These are phyloP conservation scores for Penicillium ochrochloron DNA, from an alignment of 495 filamentous ascomycete species.

Conservation along the genomic window DNA sequence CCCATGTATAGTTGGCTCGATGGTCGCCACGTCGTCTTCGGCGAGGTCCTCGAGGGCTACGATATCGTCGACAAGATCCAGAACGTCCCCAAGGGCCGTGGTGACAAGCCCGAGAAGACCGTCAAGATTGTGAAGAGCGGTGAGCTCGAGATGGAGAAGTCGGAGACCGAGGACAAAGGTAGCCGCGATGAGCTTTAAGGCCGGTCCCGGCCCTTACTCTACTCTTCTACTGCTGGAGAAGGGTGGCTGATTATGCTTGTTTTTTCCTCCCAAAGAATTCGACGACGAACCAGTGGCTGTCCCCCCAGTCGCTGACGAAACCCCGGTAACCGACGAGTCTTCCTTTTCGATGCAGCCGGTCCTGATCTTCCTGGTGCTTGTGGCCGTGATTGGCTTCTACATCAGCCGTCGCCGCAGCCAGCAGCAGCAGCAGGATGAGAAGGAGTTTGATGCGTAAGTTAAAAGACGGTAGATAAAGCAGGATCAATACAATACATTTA, in stretches of 20 bases:
- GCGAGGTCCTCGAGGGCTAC: slow-evolving; percentile 89
- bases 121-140: slow-evolving; percentile 95
- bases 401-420: slow-evolving; percentile 33
- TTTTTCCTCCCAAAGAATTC: slow-evolving; percentile 29
- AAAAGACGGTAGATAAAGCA: slow-evolving; percentile 13
- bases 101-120: slow-evolving; percentile 73
- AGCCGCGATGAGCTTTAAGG: slow-evolving; percentile 93
- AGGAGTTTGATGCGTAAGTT: slow-evolving; percentile 27
- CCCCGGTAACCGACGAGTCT: slow-evolving; percentile 21
- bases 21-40: slow-evolving; percentile 88
- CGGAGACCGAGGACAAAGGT: slow-evolving; percentile 72
- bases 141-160: slow-evolving; percentile 75
- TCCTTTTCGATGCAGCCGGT: slow-evolving; percentile 45
- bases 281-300: slow-evolving; percentile 14
- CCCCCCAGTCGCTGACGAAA: slow-evolving; percentile 12
- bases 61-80: slow-evolving; percentile 90
- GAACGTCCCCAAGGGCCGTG: slow-evolving; percentile 67
- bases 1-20: slow-evolving; percentile 72
- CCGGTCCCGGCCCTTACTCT: slow-evolving; percentile 31
- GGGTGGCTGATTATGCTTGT: slow-evolving; percentile 44
- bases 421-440: slow-evolving; percentile 24
- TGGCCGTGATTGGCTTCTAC: slow-evolving; percentile 45
- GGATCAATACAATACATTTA: slow-evolving; percentile 1
- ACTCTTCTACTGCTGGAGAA: slow-evolving; percentile 32
- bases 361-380: slow-evolving; percentile 46